Base-by-base conservation (phyloP, 1,139 yeast genomes). In the Diutina sp. region DNA sequence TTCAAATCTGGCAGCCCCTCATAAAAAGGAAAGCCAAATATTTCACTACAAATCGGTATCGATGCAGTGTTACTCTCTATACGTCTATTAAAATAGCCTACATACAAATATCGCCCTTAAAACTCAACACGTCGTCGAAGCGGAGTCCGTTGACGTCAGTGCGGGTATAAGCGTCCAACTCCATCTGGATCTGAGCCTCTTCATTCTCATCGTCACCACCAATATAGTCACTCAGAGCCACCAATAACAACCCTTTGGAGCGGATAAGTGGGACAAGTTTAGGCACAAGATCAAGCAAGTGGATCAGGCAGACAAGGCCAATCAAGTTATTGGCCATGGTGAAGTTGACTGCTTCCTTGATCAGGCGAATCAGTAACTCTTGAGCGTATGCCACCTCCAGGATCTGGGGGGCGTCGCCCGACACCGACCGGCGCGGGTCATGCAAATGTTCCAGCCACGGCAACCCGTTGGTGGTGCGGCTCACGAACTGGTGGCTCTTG, bases 271-370 rank as follows among this genome's bases (percentile, higher is more conserved):
- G 87, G 5, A 86, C 80, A 52, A 91, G 71, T 58, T 86, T 84
- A 0, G 96, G 96, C 32, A 89, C 93, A 52, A 90, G 73, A 48
- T 78, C 74, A 58, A 93, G 72, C 59, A 91, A 67, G 59, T 85
- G 84, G 35, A 83, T 79, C 0, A 96, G 90, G 25, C 90, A 82
- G 28, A 90, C 84, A 25, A 93, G 69, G 25, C 99, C 99, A 60
- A 93, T 76, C 58, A 93, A 74, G 66, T 93, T 93, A 67, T 93
- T 93, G 59, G 79, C 78, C 8, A 85, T 79, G 1, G 97, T 91
- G 67, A 90, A 91, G 58, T 79, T 79, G 1, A 76, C 78, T 0
- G 79, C 80, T 59, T 76, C 79, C 59, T 76, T 76, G 32, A 77
- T 74, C 0, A 79, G 75, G 56, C 77, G 66, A n/a, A 73, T 73